Conservation (phyloP, 208 protist genomes). For the Leishmania martiniquensis region DNA sequence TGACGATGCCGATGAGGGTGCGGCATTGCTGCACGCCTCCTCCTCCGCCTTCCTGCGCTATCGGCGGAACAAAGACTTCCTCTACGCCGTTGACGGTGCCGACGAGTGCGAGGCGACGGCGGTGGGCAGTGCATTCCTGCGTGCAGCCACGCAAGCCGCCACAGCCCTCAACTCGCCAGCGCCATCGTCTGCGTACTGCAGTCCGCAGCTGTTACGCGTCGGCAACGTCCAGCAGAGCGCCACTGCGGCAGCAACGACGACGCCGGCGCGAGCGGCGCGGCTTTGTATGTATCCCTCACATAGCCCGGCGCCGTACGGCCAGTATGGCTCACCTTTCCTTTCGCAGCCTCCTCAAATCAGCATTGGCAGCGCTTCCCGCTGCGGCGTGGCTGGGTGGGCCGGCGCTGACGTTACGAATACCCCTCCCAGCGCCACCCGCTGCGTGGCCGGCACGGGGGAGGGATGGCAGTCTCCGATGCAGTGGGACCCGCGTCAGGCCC, state of each 20-base stretch:
- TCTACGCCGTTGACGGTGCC: conserved; percentile 19
- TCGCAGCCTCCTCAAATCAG: neutral
- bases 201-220: conserved; percentile 16
- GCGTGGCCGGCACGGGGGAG: neutral
- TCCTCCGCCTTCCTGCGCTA: conserved; percentile 15
- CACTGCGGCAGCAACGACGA: neutral
- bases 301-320: neutral
- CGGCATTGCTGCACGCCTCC: neutral
- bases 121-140: neutral
- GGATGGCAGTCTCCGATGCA: conserved; percentile 31
- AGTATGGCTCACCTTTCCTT: neutral
- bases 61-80: conserved; percentile 21
- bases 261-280: neutral
- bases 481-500: conserved; percentile 27
- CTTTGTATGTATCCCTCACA: neutral
- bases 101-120: conserved; percentile 1
- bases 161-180: neutral
- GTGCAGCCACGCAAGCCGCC: neutral
- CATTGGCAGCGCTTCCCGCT: neutral
- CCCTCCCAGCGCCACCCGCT: neutral
- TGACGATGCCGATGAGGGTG: neutral
- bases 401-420: neutral
- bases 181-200: conserved; percentile 25
- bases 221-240: neutral
- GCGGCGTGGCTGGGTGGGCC: neutral